Evolutionary conservation across 805 yeast species (phyloP).

Genomic region (Kodamaea restingae): DNA sequence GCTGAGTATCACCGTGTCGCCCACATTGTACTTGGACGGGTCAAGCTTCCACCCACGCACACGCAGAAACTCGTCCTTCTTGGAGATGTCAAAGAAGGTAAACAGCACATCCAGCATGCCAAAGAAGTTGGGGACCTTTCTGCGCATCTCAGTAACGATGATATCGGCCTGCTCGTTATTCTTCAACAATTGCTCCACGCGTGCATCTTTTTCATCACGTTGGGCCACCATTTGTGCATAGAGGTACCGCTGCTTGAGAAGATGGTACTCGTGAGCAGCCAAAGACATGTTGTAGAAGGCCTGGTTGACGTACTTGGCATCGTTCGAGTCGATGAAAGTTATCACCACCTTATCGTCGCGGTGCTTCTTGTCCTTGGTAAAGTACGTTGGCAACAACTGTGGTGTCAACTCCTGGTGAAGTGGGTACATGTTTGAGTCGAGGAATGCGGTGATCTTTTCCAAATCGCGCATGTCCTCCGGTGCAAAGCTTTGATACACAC

Average conservation of each 20-base stretch:
- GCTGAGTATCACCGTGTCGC: conserved; percentile 55
- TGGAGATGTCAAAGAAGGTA: conserved; percentile 49
- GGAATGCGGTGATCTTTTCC: conserved; percentile 46
- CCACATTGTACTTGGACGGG: conserved; percentile 34
- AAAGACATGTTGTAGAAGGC: conserved; percentile 39
- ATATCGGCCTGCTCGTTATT: conserved; percentile 39
- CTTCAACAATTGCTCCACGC: conserved; percentile 43
- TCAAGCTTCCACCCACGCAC: conserved; percentile 37
- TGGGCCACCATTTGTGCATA: conserved; percentile 27
- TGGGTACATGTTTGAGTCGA: conserved; percentile 48
- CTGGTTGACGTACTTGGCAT: conserved; percentile 28
- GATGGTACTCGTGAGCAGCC: conserved; percentile 48
- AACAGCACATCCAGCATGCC: conserved; percentile 40
- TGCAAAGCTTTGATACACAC: conserved; percentile 56
- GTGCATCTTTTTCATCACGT: conserved; percentile 37
- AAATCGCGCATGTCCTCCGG: conserved; percentile 59
- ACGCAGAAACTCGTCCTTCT: conserved; percentile 25
- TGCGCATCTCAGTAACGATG: conserved; percentile 46
- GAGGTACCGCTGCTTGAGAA: conserved; percentile 39
- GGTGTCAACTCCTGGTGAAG: conserved; percentile 50
- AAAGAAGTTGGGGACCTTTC: conserved; percentile 47
- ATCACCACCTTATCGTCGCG: conserved; percentile 45
- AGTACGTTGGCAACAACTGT: conserved; percentile 29
- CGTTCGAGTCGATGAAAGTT: conserved; percentile 42
- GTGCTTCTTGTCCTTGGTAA: conserved; percentile 21